Evolutionary conservation across 2,329 filamentous ascomycete species (phyloP), one percentile per base, ranked within the genome.

Genomic region (Pseudogymnoascus sp.): DNA sequence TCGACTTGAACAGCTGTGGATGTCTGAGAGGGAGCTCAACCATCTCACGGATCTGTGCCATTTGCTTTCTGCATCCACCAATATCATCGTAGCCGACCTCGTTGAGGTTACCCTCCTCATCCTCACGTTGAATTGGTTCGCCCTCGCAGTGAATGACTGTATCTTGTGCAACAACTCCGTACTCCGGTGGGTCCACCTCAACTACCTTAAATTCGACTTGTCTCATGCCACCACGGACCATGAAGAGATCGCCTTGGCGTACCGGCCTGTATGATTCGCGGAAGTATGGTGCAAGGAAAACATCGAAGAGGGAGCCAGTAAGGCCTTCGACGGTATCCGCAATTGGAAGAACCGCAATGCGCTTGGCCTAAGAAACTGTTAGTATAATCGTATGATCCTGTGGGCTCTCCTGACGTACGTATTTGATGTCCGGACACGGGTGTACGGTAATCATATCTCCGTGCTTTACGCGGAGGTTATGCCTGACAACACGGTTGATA

Each of bases 161-260:
- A 75, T 99, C 95, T 79, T 99, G 95, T 66, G 95, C 95, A 65
- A 99, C 95, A 68, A 99, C 99, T 71, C 96, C 96, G 74, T 96
- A 97, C 82, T 99, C 95, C 69, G 95, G 95, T 57, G 95, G 93
- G 73, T 99, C 95, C 60, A 99, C 93, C 80, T 99, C 95, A 59
- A 99, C 93, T 45, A 99, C 93, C 84, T 99, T 99, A 83, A 99
- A 99, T 76, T 99, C 95, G 37, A 99, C 95, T 78, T 97, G 93
- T 77, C 95, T 88, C 95, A 99, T 99, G 75, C 93, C 93, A 79
- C 93, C 95, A 73, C 95, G 89, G 66, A 95, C 91, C 76, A 93
- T 97, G 84, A 99, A 99, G 64, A 97, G 86, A 75, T 99, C 95
- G 72, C 95, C 95, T 83, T 97, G 95, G 76, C 93, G 89, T 66